A percentile compares a stretch with the other conserved stretches of the same genome.
These are phyloP conservation scores for Arachis hypogaea DNA, from an alignment of 306 rosid genomes.

Conservation along the genomic window DNA sequence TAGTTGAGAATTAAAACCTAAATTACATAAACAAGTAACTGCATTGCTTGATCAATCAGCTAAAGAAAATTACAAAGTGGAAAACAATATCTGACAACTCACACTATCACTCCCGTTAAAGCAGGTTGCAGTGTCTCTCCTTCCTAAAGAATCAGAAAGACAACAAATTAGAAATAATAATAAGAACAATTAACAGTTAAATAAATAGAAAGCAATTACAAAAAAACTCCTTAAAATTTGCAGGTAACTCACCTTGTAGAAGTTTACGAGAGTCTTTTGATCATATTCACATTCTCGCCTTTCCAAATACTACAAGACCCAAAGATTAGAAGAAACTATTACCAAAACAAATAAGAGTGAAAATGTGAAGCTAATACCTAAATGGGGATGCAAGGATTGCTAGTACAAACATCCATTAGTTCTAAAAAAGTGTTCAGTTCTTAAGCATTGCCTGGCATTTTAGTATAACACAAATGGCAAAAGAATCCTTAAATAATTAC, in stretches of 20 bases:
- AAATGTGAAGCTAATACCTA: not conserved
- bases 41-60: not conserved
- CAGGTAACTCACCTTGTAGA: slow-evolving; percentile 59
- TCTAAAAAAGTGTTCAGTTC: not conserved
- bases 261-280: slow-evolving; percentile 53
- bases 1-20: slow-evolving; percentile 1
- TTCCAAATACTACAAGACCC: slow-evolving; percentile 75
- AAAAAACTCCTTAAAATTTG: not conserved
- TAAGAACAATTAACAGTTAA: not conserved
- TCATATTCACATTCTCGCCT: slow-evolving; percentile 82
- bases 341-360: not conserved
- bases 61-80: not conserved
- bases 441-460: not conserved
- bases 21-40: not conserved
- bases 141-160: slow-evolving; percentile 52
- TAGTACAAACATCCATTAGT: not conserved
- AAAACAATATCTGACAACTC: slow-evolving; percentile 40
- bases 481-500: not conserved
- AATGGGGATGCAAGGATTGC: not conserved
- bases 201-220: not conserved
- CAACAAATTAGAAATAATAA: slow-evolving; percentile 2
- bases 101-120: slow-evolving; percentile 80
- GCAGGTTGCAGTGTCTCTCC: slow-evolving; percentile 58
- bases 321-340: not conserved
- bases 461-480: not conserved